Conservation (phyloP, 768 basidiomycete genomes). For the Podaxis sp. region DNA sequence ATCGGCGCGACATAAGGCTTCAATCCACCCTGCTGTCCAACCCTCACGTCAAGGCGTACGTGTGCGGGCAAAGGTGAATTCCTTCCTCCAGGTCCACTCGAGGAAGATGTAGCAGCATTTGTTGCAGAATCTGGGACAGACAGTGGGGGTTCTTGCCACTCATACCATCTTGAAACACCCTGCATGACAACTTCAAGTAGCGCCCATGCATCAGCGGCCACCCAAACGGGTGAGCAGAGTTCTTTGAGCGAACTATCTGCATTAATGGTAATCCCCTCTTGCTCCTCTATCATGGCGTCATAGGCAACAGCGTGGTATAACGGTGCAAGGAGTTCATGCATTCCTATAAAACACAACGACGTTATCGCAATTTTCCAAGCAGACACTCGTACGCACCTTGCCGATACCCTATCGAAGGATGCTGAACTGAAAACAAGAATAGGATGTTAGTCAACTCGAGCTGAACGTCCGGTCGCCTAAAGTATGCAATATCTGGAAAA, state of each 20-base stretch:
- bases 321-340: constrained; percentile 95
- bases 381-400: constrained; percentile 48
- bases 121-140: constrained; percentile 2
- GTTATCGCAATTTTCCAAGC: background rate
- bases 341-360: constrained; percentile 47
- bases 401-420: constrained; percentile 87
- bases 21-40: constrained; percentile 47
- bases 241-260: constrained; percentile 40
- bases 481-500: constrained; percentile 96
- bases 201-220: constrained; percentile 86
- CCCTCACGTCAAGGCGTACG: constrained; percentile 44
- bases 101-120: constrained; percentile 3
- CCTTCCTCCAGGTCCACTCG: background rate
- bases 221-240: constrained; percentile 64
- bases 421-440: constrained; percentile 77
- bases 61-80: constrained; percentile 35
- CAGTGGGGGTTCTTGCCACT: constrained; percentile 54
- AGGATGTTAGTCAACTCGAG: constrained; percentile 81
- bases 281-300: constrained; percentile 62
- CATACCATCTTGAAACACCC: constrained; percentile 74
- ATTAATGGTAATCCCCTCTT: constrained; percentile 27
- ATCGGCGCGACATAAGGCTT: constrained; percentile 82
- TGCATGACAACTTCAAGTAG: constrained; percentile 84
- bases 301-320: constrained; percentile 81
- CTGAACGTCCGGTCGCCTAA: constrained; percentile 75